Percentiles rank a stretch among this genome's conserved stretches.
Conservation (phyloP, 176 grass and related monocot species). For the Cenchrus fungigraminus region DNA sequence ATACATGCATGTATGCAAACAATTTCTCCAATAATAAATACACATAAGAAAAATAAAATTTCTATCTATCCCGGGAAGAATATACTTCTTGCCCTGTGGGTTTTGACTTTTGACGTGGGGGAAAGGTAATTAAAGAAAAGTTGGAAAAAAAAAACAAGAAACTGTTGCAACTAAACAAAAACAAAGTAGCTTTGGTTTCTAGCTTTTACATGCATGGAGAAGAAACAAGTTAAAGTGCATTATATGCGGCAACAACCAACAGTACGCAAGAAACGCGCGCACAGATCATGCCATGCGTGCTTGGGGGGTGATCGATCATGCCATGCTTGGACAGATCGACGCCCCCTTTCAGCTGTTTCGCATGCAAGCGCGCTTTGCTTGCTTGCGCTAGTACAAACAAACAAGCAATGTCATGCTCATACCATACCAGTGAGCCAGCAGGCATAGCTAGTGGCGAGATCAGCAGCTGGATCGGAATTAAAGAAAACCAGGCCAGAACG, state of each 20-base stretch:
- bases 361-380: background rate
- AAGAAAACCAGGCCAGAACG: background rate
- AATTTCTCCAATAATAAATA: too few species aligned
- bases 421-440: background rate
- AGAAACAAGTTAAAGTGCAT: background rate
- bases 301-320: background rate
- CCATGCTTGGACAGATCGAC: background rate
- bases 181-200: background rate
- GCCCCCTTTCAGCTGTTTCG: background rate
- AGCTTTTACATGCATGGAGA: background rate
- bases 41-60: too few species aligned
- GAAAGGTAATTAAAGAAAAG: background rate
- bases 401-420: background rate
- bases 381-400: background rate
- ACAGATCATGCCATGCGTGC: background rate
- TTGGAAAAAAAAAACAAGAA: background rate
- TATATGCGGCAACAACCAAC: background rate
- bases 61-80: too few species aligned
- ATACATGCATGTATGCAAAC: background rate
- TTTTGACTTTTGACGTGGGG: too few species aligned
- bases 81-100: too few species aligned
- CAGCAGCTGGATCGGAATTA: background rate
- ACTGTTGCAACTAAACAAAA: background rate
- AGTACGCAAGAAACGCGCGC: background rate
- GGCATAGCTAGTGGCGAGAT: background rate